Base-by-base conservation (phyloP, 768 basidiomycete genomes). In the Hydnomerulius pinastri region DNA sequence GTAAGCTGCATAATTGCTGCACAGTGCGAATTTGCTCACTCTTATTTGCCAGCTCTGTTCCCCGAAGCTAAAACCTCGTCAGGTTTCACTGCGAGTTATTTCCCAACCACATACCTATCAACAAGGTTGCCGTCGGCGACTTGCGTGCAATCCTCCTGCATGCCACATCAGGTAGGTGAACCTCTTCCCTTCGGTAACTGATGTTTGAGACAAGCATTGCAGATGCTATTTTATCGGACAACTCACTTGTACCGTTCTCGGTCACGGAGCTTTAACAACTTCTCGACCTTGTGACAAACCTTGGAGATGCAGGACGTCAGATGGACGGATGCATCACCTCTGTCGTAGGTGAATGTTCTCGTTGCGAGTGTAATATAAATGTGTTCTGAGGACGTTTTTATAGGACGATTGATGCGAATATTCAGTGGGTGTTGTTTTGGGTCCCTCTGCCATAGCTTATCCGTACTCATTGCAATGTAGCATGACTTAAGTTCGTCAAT, bases 401-500 rank as follows among this genome's bases (percentile, higher is more conserved):
- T 11, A 41, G 39, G 23, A 6, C 21, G 39, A n/a, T 23, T 41
- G 11, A 41, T 41, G 39, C 39, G 39, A n/a, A 41, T 41, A 41
- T 41, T 41, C 23, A 25, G 39, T 41, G 25, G 11, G 23, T 41
- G n/a, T n/a, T n/a, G n/a, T n/a, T n/a, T n/a, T n/a, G n/a, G n/a
- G n/a, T n/a, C n/a, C n/a, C n/a, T n/a, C n/a, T n/a, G n/a, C n/a
- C n/a, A n/a, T n/a, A n/a, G n/a, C n/a, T n/a, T n/a, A n/a, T n/a
- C n/a, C n/a, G n/a, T n/a, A 17, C 33, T 35, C 13, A 35, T 12
- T 12, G 12, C 11, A 35, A 35, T 13, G 17, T 35, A 71, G 70
- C 46, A 11, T 32, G 55, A 12, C 59, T 64, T n/a, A 56, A 60
- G 21, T 71, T 73, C 38, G 41, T 66, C 20, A 68, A 75, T 38